Evolutionary conservation across 1,284 basidiomycete genomes (phyloP).

Genomic region (Trametes polyzona): DNA sequence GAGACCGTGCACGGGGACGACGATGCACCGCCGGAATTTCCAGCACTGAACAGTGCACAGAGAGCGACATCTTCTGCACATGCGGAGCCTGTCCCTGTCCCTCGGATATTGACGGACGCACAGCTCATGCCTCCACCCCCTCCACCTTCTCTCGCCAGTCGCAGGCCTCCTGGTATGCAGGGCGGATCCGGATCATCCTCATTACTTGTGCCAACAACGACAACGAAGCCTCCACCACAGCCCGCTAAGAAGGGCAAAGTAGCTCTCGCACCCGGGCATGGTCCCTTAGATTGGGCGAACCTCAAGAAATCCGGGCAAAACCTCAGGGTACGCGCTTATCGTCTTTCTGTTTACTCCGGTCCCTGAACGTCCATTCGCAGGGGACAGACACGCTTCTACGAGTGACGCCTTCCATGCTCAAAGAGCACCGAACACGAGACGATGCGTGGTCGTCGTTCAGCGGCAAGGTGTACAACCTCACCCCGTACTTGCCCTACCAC

Average conservation of each 20-base stretch:
- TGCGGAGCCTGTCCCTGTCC: conserved; percentile 36
- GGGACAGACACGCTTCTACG: conserved; percentile 70
- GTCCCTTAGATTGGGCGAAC: conserved; percentile 93
- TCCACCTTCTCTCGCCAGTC: conserved; percentile 48
- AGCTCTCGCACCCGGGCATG: conserved; percentile 88
- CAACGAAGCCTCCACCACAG: conserved; percentile 57
- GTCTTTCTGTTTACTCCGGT: background rate
- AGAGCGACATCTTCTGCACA: conserved; percentile 43
- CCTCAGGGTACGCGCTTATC: conserved; percentile 60
- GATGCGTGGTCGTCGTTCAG: conserved; percentile 95
- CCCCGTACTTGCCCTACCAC: conserved; percentile 90
- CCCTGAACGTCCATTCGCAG: conserved; percentile 44
- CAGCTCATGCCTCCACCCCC: conserved; percentile 76
- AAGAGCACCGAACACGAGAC: conserved; percentile 79
- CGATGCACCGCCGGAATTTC: conserved; percentile 83
- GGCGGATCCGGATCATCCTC: conserved; percentile 39
- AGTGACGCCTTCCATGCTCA: conserved; percentile 84
- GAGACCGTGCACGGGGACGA: conserved; percentile 52
- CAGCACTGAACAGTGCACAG: conserved; percentile 80
- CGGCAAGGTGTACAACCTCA: conserved; percentile 97
- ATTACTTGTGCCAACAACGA: conserved; percentile 61
- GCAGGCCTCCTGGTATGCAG: conserved; percentile 48
- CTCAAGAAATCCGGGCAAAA: conserved; percentile 81
- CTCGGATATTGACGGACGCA: conserved; percentile 55
- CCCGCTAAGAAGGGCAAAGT: conserved; percentile 78